phyloP scores from a whole-genome alignment of 257 asterid genomes.

The Eucommia ulmoides region DNA sequence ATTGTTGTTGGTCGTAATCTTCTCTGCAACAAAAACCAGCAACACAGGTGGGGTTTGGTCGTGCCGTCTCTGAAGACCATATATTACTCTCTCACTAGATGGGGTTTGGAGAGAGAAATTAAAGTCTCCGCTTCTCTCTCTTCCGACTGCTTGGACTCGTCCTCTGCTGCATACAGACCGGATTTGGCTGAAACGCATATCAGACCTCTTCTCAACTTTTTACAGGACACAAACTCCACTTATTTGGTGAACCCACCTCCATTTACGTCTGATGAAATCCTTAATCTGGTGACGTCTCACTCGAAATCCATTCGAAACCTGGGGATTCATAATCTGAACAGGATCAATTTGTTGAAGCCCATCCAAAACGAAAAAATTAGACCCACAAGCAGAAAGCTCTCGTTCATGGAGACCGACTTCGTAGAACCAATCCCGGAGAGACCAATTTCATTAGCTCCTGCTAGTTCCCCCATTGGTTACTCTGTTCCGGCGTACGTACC shows the following conservation, averaged over 20 bases:
- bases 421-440: slow-evolving; percentile 31
- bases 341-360: slow-evolving; percentile 13
- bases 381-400: slow-evolving; percentile 40
- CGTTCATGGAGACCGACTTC: slow-evolving; percentile 20
- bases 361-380: slow-evolving; percentile 9
- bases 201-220: slow-evolving; percentile 35
- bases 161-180: slow-evolving; percentile 15
- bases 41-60: slow-evolving; percentile 16
- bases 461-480: slow-evolving; percentile 17
- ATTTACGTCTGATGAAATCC: slow-evolving; percentile 15
- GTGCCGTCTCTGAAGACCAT: slow-evolving; percentile 58
- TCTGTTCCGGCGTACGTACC: slow-evolving; percentile 36
- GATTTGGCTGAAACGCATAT: slow-evolving; percentile 23
- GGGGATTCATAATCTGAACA: slow-evolving; percentile 18
- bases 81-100: slow-evolving; percentile 65
- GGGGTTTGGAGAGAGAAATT: slow-evolving; percentile 70
- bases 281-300: slow-evolving; percentile 20
- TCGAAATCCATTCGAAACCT: slow-evolving; percentile 23
- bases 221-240: slow-evolving; percentile 39
- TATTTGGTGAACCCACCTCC: slow-evolving; percentile 24
- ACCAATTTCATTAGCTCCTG: slow-evolving; percentile 40
- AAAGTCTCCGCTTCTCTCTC: slow-evolving; percentile 46
- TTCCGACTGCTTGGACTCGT: slow-evolving; percentile 33
- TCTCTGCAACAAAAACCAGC: slow-evolving; percentile 28
- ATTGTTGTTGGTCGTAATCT: slow-evolving; percentile 44